Evolutionary conservation across 2,329 filamentous ascomycete genomes (phyloP).

Genomic region (Laburnicola sp.): DNA sequence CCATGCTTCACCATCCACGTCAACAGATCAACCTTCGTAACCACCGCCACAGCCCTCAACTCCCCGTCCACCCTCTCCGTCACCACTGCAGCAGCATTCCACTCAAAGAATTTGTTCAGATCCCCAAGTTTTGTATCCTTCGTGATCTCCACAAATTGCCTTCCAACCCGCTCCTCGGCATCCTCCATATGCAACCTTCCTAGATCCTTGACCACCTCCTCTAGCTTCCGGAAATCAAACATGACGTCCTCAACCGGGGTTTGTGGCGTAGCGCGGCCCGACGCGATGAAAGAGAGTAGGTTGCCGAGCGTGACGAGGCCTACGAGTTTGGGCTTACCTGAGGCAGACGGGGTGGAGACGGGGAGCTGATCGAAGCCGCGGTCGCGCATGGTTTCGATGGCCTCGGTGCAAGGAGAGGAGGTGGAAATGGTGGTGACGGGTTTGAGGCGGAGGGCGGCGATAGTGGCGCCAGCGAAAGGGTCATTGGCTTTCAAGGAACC

Average conservation of each 20-base stretch:
- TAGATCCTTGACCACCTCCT: constrained; percentile 84
- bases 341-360: constrained; percentile 64
- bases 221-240: constrained; percentile 90
- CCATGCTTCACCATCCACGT: constrained; percentile 75
- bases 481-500: constrained; percentile 58
- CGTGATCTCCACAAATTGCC: constrained; percentile 92
- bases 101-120: constrained; percentile 92
- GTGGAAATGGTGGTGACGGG: constrained; percentile 84
- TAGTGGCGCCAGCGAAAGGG: constrained; percentile 75
- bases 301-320: constrained; percentile 95
- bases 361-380: constrained; percentile 98
- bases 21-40: constrained; percentile 94
- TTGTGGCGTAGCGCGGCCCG: constrained; percentile 73
- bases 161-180: constrained; percentile 32
- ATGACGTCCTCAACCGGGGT: constrained; percentile 84
- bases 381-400: constrained; percentile 97
- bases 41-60: constrained; percentile 81
- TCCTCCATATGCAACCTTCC: constrained; percentile 44
- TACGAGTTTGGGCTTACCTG: constrained; percentile 72
- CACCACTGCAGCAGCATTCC: constrained; percentile 95
- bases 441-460: constrained; percentile 83
- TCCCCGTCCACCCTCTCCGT: constrained; percentile 70
- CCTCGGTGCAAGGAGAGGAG: constrained; percentile 74
- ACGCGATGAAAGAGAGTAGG: constrained; percentile 85
- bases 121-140: constrained; percentile 81